Evolutionary conservation across 768 basidiomycete species (phyloP).

Genomic region (Psilocybe cyanescens): DNA sequence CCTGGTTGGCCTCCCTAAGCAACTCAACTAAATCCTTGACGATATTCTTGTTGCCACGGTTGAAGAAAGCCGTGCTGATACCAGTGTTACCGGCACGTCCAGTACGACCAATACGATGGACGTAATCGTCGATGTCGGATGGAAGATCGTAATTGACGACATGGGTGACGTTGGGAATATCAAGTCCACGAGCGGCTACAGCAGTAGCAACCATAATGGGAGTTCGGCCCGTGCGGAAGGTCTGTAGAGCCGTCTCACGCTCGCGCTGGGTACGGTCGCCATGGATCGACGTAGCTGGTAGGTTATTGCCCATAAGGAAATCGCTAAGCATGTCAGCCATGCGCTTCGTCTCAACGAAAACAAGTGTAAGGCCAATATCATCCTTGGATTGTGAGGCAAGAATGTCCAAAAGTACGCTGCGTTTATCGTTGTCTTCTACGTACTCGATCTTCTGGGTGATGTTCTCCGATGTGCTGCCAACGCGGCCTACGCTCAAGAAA

Average conservation of each 20-base stretch:
- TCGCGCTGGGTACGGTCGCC: conserved; percentile 98
- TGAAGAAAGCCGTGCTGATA: conserved; percentile 95
- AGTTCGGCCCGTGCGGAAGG: conserved; percentile 93
- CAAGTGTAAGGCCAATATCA: conserved; percentile 78
- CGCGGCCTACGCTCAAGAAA: conserved; percentile 97
- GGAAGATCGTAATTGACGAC: conserved; percentile 99
- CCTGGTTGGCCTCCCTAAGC: conserved; percentile 94
- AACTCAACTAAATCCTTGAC: conserved; percentile 92
- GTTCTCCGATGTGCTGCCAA: conserved; percentile 98
- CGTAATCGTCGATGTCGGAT: conserved; percentile 98
- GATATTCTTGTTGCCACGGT: conserved; percentile 90
- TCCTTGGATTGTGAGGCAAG: conserved; percentile 75
- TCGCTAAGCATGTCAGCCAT: conserved; percentile 99
- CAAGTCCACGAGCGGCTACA: conserved; percentile 97
- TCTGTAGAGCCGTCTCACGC: conserved; percentile 93
- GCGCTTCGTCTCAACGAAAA: conserved; percentile 99
- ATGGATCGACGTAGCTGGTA: conserved; percentile 96
- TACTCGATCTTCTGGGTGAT: conserved; percentile 99
- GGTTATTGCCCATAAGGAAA: conserved; percentile 81
- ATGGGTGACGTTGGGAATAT: conserved; percentile 99
- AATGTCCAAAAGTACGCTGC: conserved; percentile 94
- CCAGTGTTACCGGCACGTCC: conserved; percentile 99
- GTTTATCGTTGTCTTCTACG: conserved; percentile 96
- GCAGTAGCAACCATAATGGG: conserved; percentile 98
- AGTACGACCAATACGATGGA: conserved; percentile 97